These are phyloP conservation scores for Metschnikowia hibisci DNA, from an alignment of 805 yeast genomes.

Conservation along the genomic window DNA sequence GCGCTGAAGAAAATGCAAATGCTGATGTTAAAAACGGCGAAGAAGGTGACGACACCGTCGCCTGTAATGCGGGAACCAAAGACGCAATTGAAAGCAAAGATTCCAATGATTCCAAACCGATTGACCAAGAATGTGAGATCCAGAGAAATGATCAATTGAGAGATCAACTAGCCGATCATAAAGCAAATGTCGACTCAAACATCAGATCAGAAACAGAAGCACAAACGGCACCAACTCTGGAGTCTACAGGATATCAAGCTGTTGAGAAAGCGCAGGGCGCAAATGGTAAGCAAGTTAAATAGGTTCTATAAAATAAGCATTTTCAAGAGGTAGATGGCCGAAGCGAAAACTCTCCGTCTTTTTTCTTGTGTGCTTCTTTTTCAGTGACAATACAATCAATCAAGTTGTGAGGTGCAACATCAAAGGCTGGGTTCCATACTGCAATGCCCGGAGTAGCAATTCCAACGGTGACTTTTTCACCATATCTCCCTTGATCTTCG, in stretches of 20 bases:
- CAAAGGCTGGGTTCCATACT: conserved; percentile 97
- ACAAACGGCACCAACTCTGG: not conserved
- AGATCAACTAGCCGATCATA: no score
- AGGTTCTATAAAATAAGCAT: not conserved
- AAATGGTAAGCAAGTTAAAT: not conserved
- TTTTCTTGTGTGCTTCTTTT: conserved; percentile 26
- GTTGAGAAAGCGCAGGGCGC: not conserved
- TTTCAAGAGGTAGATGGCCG: not conserved
- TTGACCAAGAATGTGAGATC: no score
- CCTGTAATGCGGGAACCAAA: no score
- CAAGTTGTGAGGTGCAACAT: conserved; percentile 77
- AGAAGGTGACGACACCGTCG: no score
- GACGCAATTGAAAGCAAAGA: no score
- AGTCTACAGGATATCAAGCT: not conserved
- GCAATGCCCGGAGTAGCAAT: conserved; percentile 80
- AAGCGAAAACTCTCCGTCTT: conserved; percentile 11
- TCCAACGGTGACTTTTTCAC: conserved; percentile 52
- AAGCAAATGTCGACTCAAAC: no score
- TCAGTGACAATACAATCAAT: conserved; percentile 93
- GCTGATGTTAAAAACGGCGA: no score
- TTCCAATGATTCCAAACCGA: no score
- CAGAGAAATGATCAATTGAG: no score
- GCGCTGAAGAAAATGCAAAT: no score
- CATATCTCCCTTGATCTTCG: conserved; percentile 24
- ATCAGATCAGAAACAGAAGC: no score